phyloP scores from a whole-genome alignment of 768 basidiomycete genomes.

The Pisolithus sp. region DNA sequence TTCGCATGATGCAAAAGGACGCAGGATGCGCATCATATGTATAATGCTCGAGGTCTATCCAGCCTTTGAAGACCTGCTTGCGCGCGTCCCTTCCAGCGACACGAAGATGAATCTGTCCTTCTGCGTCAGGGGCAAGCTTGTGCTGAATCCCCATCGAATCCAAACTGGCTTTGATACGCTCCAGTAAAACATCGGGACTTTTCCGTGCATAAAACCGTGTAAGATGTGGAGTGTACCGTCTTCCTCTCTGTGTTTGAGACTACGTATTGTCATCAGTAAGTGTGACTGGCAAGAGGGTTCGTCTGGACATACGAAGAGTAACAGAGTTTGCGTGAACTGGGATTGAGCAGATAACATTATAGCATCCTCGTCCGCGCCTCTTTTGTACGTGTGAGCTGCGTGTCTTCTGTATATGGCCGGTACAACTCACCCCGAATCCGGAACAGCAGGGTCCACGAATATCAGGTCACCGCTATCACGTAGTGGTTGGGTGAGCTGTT shows the following conservation, averaged over 20 bases:
- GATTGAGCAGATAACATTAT: constrained; percentile 56
- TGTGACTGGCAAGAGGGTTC: background rate
- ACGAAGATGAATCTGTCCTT: constrained; percentile 34
- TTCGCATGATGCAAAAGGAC: constrained; percentile 64
- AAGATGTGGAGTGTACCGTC: constrained; percentile 64
- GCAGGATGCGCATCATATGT: constrained; percentile 41
- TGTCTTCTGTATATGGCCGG: background rate
- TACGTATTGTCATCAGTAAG: constrained; percentile 21
- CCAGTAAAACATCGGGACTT: constrained; percentile 45
- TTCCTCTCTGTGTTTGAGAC: constrained; percentile 80
- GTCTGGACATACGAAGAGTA: constrained; percentile 62
- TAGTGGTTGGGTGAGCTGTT: constrained; percentile 63
- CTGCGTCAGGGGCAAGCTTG: constrained; percentile 32
- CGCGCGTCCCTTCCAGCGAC: constrained; percentile 68
- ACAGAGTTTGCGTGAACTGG: constrained; percentile 74
- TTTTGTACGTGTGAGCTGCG: constrained; percentile 1
- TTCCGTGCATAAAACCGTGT: constrained; percentile 75
- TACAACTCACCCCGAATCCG: constrained; percentile 26
- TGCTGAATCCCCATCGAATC: constrained; percentile 42
- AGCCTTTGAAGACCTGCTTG: constrained; percentile 63
- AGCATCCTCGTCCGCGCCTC: constrained; percentile 52
- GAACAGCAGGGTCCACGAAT: constrained; percentile 54
- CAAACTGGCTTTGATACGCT: constrained; percentile 50
- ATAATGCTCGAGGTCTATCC: constrained; percentile 66
- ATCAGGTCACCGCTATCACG: constrained; percentile 68